Conservation (phyloP, 2,329 filamentous ascomycete species). For the Passalora sequoiae region DNA sequence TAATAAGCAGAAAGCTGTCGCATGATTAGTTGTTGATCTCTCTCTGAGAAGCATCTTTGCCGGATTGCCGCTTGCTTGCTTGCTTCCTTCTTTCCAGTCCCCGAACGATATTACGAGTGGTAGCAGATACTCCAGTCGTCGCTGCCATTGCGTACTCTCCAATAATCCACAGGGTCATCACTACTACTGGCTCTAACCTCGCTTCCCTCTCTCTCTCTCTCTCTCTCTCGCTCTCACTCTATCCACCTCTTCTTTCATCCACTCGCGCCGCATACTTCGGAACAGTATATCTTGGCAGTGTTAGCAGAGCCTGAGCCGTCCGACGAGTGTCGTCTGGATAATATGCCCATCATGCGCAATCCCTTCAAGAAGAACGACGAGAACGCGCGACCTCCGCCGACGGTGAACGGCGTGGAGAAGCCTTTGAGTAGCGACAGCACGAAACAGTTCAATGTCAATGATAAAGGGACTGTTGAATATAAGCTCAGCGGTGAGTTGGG, state of each 20-base stretch:
- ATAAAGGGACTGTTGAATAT: slow-evolving; percentile 45
- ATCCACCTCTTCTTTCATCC: neutral
- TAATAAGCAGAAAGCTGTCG: neutral
- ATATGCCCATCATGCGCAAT: slow-evolving; percentile 38
- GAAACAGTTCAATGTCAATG: slow-evolving; percentile 39
- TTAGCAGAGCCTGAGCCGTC: too few species aligned
- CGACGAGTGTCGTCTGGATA: too few species aligned
- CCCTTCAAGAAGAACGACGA: slow-evolving; percentile 37
- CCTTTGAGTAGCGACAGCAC: slow-evolving; percentile 13
- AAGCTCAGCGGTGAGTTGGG: slow-evolving; percentile 47
- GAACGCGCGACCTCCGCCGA: slow-evolving; percentile 26
- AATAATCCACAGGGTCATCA: too few species aligned
- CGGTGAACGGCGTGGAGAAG: slow-evolving; percentile 13
- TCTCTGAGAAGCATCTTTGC: too few species aligned
- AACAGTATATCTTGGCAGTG: neutral
- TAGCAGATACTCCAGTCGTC: neutral
- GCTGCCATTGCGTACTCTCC: neutral
- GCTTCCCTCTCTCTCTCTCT: too few species aligned
- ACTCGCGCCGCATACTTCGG: neutral
- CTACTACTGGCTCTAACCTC: too few species aligned
- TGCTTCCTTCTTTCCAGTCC: too few species aligned
- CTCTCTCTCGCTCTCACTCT: too few species aligned
- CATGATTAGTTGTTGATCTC: too few species aligned
- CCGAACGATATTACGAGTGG: too few species aligned
- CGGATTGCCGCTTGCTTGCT: too few species aligned